Evolutionary conservation across 2,329 filamentous ascomycete genomes (phyloP), one percentile per base, ranked within the genome.

Genomic region (Colletotrichum orchidophilum): DNA sequence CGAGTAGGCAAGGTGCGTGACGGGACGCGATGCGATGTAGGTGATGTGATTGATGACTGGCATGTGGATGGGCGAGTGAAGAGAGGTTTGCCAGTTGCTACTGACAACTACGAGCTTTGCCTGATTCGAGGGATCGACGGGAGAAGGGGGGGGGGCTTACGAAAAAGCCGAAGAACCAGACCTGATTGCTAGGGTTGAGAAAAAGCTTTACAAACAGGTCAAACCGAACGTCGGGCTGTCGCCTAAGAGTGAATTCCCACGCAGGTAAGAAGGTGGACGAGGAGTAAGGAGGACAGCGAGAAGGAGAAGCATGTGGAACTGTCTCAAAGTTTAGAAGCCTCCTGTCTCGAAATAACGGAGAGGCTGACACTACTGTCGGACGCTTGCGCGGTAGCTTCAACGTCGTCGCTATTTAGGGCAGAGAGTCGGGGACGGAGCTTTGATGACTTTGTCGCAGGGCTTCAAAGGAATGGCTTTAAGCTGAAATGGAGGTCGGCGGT

Each of bases 291-390:
- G 62, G 8, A 49, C 15, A 27, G 52, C 50, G 39, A 18, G 4
- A 21, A 57, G 24, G 52, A 63, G 24, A 26, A 55, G 49, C 5
- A 31, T 42, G 49, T 29, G 55, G 35, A 31, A 61, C 31, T 66
- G 49, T 57, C 67, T 66, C 55, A 27, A 35, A 66, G 29, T 55
- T 54, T 61, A 52, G 63, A 46, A 62, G 54, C 64, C 49, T 42
- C 49, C 9, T 68, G 68, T 68, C 68, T 71, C 68, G 42, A 71
- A 63, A 68, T 58, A 71, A 61, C 58, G 42, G 64, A 67, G 52
- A 63, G 68, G 68, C 63, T 68, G 63, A 42, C 68, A 53, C 68
- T 71, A 71, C 57, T 59, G 64, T 68, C 58, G 68, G 68, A 71
- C 64, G 68, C 63, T 71, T 68, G 64, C 39, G 52, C 15, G 35